Conservation (phyloP, 352 stramenopile species). For the Pythium biforme region DNA sequence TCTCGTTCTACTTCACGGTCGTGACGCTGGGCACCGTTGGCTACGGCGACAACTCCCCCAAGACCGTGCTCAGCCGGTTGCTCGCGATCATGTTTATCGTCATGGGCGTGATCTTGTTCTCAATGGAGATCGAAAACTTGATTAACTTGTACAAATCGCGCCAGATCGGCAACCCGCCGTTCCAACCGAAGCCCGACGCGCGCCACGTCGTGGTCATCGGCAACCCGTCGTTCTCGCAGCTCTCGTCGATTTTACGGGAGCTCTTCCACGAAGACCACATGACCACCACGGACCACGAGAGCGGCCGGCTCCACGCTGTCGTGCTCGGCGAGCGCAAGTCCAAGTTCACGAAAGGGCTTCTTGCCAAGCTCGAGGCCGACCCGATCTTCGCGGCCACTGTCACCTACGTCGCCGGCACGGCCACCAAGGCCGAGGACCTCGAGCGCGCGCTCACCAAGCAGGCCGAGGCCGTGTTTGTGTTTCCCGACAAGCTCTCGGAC, state of each 20-base stretch:
- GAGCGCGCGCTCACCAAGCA: conserved; percentile 56
- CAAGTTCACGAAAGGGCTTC: conserved; percentile 69
- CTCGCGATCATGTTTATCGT: conserved; percentile 89
- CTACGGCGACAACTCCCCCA: conserved; percentile 83
- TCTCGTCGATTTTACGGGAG: conserved; percentile 79
- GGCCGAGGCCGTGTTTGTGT: conserved; percentile 75
- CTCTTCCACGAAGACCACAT: conserved; percentile 88
- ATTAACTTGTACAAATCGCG: conserved; percentile 82
- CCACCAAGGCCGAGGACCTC: conserved; percentile 71
- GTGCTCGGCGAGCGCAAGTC: conserved; percentile 66
- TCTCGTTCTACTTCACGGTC: conserved; percentile 87
- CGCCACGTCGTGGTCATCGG: conserved; percentile 81
- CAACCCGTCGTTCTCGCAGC: conserved; percentile 82
- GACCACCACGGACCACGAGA: conserved; percentile 38
- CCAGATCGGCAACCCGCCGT: conserved; percentile 79
- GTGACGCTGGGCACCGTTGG: conserved; percentile 88
- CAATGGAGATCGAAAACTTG: conserved; percentile 87
- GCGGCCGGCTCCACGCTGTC: conserved; percentile 52
- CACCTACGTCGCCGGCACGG: conserved; percentile 77
- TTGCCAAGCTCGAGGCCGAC: conserved; percentile 72
- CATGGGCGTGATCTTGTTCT: conserved; percentile 86
- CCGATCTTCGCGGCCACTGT: conserved; percentile 77
- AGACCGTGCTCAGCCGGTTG: conserved; percentile 79
- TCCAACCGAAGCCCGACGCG: conserved; percentile 58
- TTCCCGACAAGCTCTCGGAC: conserved; percentile 79